These are phyloP conservation scores for Conidiobolus coronatus DNA, from an alignment of 371 early-diverging fungal genomes.

Conservation along the genomic window DNA sequence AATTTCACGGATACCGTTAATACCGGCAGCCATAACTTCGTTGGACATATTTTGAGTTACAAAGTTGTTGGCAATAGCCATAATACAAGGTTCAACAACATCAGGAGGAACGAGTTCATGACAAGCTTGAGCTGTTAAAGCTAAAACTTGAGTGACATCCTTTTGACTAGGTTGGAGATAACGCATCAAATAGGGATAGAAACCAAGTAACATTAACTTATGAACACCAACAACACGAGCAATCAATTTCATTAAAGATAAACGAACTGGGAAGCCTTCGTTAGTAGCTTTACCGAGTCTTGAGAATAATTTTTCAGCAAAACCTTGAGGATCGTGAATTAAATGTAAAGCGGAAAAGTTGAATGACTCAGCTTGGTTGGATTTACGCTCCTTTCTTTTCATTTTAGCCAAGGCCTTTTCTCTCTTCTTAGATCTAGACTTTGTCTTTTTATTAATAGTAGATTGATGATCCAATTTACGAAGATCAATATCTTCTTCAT, in stretches of 20 bases:
- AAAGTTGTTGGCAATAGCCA: constrained; percentile 85
- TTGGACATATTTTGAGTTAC: constrained; percentile 68
- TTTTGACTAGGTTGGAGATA: constrained; percentile 84
- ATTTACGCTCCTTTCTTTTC: constrained; percentile 37
- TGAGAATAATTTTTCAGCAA: constrained; percentile 76
- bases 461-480: constrained; percentile 46
- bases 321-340: constrained; percentile 86
- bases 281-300: constrained; percentile 29
- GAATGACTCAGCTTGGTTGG: constrained; percentile 43
- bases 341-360: constrained; percentile 85
- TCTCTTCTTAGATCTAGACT: constrained; percentile 38
- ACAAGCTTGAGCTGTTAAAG: constrained; percentile 67
- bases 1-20: constrained; percentile 87
- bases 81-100: constrained; percentile 52
- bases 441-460: constrained; percentile 62
- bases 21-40: constrained; percentile 83
- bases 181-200: constrained; percentile 71
- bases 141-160: constrained; percentile 81
- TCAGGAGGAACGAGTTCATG: constrained; percentile 89
- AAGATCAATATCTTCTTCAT: constrained; percentile 35
- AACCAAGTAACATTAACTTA: constrained; percentile 62
- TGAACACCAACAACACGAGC: constrained; percentile 86
- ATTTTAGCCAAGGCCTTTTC: constrained; percentile 46
- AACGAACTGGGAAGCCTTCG: constrained; percentile 67
- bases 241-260: constrained; percentile 76